Evolutionary conservation across 2,329 filamentous ascomycete species (phyloP), one percentile per base, ranked within the genome.

Genomic region (Sarocladium brachiariae): DNA sequence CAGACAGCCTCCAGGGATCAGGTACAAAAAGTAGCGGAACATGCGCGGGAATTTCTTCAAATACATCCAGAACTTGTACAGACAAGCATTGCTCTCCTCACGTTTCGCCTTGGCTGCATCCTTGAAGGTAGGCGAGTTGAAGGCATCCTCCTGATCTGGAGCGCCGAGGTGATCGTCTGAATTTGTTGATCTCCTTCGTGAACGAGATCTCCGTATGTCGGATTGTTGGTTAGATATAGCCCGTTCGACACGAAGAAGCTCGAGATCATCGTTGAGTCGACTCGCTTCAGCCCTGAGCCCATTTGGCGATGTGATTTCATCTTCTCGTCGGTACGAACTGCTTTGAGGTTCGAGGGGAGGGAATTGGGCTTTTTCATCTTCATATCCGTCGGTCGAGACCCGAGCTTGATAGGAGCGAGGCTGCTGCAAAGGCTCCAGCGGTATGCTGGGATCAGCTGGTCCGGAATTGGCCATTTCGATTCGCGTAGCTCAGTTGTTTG

Each of bases 21-120:
- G 60, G 53, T 78, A 78, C 34, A 76, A 57, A 31, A 74, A 55
- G 53, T 77, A 78, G 35, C 75, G 70, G 49, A 77, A 57, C 19
- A 73, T 68, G 5, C 74, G 72, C 24, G 75, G 75, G 43, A 77
- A 76, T 54, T 74, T 75, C 51, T 67, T 70, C 21, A 77, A 59
- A 54, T 68, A 70, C 30, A 62, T 55, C 68, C 72, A 75, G 11
- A 76, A 52, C 53, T 67, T 70, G 53, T 69, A 64, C 3, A 71
- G 50, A 2, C 62, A 53, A 7, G 67, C 67, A 51, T 69, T 59
- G 1, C 59, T 56, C 39, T 68, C 65, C 45, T 55, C 61, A 35
- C 62, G 60, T 55, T 63, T 67, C 3, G 60, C 58, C 0, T 53
- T 51, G 21, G 58, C 53, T 11, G 60, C 56, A n/a, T 64, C 59